Conservation (phyloP, 2,329 filamentous ascomycete species). For the Endothia cerciana region DNA sequence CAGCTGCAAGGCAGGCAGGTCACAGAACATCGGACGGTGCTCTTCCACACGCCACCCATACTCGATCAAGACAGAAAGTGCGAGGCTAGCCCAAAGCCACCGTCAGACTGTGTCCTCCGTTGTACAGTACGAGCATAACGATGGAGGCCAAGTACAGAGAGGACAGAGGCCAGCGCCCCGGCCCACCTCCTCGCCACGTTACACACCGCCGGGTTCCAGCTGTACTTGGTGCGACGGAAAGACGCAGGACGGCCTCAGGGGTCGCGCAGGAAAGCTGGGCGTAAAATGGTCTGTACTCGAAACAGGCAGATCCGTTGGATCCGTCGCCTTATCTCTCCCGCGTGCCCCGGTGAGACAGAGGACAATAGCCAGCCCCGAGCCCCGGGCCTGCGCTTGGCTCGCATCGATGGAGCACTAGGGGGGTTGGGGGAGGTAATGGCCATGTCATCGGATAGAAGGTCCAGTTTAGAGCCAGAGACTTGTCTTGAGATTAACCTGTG, state of each 20-base stretch:
- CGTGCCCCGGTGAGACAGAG: slow-evolving; percentile 19
- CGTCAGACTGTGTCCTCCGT: neutral
- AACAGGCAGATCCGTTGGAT: slow-evolving; percentile 19
- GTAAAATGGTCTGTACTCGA: slow-evolving; percentile 27
- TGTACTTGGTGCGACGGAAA: slow-evolving; percentile 22
- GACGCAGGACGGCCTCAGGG: slow-evolving; percentile 15
- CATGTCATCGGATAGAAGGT: neutral
- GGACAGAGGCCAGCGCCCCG: neutral
- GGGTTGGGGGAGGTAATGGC: neutral
- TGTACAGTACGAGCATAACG: neutral
- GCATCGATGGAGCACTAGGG: neutral
- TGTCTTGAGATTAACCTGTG: neutral
- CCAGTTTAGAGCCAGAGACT: neutral
- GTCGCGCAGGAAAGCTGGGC: slow-evolving; percentile 7
- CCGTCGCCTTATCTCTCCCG: slow-evolving; percentile 8
- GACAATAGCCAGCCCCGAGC: neutral
- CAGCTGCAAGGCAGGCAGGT: neutral
- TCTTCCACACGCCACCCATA: slow-evolving; percentile 11
- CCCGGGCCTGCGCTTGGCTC: neutral
- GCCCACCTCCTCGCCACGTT: slow-evolving; percentile 11
- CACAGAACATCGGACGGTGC: neutral
- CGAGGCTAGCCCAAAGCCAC: slow-evolving; percentile 2
- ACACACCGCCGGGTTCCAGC: slow-evolving; percentile 27
- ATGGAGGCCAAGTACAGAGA: neutral
- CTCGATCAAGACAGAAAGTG: slow-evolving; percentile 19